Percentiles rank a stretch among this genome's conserved stretches.
Evolutionary conservation across 805 yeast genomes (phyloP).

Genomic region (Zygoascus flipseniorum): DNA sequence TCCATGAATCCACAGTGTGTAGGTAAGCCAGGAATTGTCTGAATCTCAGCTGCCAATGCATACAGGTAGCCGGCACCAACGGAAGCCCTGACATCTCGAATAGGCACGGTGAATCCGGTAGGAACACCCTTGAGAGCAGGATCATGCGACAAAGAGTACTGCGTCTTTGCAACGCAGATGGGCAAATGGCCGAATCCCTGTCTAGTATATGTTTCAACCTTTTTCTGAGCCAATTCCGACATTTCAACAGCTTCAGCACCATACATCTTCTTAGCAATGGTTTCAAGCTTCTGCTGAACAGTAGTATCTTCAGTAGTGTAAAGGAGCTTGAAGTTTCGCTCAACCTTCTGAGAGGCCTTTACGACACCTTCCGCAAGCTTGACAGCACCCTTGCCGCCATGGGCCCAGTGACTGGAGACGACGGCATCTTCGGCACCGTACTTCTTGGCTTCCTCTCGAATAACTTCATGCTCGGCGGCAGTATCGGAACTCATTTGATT

Average conservation of each 20-base stretch:
- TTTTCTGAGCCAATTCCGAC: slow-evolving; percentile 68
- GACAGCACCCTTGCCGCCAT: slow-evolving; percentile 89
- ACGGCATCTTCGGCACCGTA: slow-evolving; percentile 96
- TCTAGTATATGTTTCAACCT: slow-evolving; percentile 68
- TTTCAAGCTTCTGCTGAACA: slow-evolving; percentile 70
- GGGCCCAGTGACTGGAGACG: slow-evolving; percentile 87
- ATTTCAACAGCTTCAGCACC: slow-evolving; percentile 84
- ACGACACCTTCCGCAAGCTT: slow-evolving; percentile 78
- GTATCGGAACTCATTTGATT: slow-evolving; percentile 82
- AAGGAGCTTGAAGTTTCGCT: slow-evolving; percentile 47
- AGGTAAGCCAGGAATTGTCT: slow-evolving; percentile 95
- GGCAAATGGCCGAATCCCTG: slow-evolving; percentile 92
- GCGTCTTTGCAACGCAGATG: slow-evolving; percentile 95
- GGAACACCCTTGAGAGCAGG: slow-evolving; percentile 93
- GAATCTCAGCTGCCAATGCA: slow-evolving; percentile 93
- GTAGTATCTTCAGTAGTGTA: slow-evolving; percentile 58
- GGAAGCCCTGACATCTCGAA: slow-evolving; percentile 87
- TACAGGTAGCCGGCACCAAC: slow-evolving; percentile 96
- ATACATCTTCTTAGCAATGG: slow-evolving; percentile 83
- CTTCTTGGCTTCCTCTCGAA: slow-evolving; percentile 67
- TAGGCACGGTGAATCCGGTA: slow-evolving; percentile 86
- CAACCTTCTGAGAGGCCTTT: slow-evolving; percentile 37
- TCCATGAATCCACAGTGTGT: slow-evolving; percentile 96
- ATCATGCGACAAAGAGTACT: slow-evolving; percentile 91
- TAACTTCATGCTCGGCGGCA: slow-evolving; percentile 67